Percentiles rank a stretch among this genome's conserved stretches.
Conservation (phyloP, 257 asterid genomes). For the Linderniella brevidens region DNA sequence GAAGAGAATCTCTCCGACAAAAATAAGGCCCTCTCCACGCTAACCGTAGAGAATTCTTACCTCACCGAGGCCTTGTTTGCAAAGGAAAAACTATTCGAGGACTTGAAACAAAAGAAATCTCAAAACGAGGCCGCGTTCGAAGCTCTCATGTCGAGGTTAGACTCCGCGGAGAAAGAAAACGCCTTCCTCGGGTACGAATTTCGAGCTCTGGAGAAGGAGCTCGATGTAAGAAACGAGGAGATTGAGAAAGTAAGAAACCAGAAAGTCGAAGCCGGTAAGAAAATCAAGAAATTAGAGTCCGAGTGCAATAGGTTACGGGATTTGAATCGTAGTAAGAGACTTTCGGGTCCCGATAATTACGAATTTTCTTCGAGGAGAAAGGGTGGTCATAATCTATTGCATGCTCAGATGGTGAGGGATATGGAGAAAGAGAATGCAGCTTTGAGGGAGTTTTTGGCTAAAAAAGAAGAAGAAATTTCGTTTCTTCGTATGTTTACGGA, state of each 20-base stretch:
- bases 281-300: slow-evolving; percentile 59
- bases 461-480: slow-evolving; percentile 31
- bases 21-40: slow-evolving; percentile 23
- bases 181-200: slow-evolving; percentile 61
- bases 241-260: slow-evolving; percentile 21
- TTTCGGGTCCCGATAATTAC: too few species aligned
- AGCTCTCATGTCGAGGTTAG: slow-evolving; percentile 50
- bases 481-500: neutral
- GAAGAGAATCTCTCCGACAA: slow-evolving; percentile 40
- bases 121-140: slow-evolving; percentile 48
- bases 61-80: slow-evolving; percentile 38
- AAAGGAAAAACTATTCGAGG: slow-evolving; percentile 45
- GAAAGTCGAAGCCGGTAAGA: slow-evolving; percentile 35
- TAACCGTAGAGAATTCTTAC: slow-evolving; percentile 44
- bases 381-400: slow-evolving; percentile 9
- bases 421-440: slow-evolving; percentile 50
- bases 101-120: slow-evolving; percentile 23
- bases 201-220: slow-evolving; percentile 54
- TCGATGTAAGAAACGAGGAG: slow-evolving; percentile 44
- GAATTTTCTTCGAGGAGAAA: too few species aligned
- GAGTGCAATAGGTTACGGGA: slow-evolving; percentile 74
- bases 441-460: slow-evolving; percentile 30
- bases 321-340: slow-evolving; percentile 33
- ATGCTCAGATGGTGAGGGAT: slow-evolving; percentile 39
- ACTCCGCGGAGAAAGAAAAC: slow-evolving; percentile 64